A percentile compares a stretch with the other conserved stretches of the same genome.
phyloP scores from a whole-genome alignment of 2,329 filamentous ascomycete genomes.

The Sarocladium oryzae region DNA sequence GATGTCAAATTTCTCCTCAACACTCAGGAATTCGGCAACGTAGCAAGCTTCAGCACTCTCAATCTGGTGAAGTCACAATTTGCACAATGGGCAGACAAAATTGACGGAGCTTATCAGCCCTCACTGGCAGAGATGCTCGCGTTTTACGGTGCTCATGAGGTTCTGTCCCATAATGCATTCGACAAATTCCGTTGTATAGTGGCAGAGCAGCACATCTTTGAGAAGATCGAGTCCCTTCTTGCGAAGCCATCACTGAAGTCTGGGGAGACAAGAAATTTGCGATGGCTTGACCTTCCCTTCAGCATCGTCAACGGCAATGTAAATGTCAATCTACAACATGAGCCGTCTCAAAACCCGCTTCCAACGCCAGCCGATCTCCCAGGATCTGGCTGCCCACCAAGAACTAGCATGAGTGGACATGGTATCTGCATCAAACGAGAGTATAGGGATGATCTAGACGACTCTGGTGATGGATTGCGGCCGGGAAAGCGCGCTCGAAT shows the following conservation, averaged over 20 bases:
- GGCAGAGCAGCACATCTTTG: background rate
- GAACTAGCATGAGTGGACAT: too few relatives aligned
- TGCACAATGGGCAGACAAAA: background rate
- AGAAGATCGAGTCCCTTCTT: background rate
- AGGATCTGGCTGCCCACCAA: too few relatives aligned
- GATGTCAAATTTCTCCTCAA: background rate
- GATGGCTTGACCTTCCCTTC: background rate
- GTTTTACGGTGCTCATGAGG: background rate
- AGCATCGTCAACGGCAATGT: background rate
- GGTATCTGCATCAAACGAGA: too few relatives aligned
- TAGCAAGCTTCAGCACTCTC: background rate
- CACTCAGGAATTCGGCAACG: background rate
- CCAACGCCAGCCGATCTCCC: background rate
- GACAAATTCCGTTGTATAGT: background rate
- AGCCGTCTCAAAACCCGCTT: background rate
- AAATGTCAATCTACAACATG: background rate
- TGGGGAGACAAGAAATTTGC: background rate
- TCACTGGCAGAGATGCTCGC: slow-evolving; percentile 1
- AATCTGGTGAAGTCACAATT: background rate
- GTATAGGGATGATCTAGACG: too few relatives aligned
- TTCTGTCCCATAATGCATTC: background rate
- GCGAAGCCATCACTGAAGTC: background rate
- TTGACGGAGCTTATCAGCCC: background rate
- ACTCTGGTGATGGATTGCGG: too few relatives aligned
- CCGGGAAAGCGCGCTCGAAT: background rate